These are phyloP conservation scores for Nectriaceae sp. DNA, from an alignment of 2,329 filamentous ascomycete species.

Conservation along the genomic window DNA sequence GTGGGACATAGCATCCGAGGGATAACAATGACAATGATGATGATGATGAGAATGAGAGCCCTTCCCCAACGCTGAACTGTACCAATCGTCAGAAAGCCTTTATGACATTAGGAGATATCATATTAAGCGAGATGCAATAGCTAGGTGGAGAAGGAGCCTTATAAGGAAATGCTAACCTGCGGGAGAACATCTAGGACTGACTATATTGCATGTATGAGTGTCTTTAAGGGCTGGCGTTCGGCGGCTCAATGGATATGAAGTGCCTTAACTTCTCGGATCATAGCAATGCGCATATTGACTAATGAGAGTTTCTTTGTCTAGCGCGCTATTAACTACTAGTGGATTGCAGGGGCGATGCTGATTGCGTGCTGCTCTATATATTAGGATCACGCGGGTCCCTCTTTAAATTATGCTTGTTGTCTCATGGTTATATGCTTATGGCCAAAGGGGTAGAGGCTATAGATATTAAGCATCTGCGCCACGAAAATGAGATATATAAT, in stretches of 20 bases:
- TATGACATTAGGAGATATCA: conserved; percentile 7
- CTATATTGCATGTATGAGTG: conserved; percentile 32
- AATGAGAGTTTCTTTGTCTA: conserved; percentile 27
- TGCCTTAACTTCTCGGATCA: conserved; percentile 30
- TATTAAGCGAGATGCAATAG: neutral
- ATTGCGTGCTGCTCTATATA: conserved; percentile 31
- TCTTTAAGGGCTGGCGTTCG: conserved; percentile 25
- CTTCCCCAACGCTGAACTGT: conserved; percentile 3
- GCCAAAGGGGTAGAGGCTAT: conserved; percentile 38
- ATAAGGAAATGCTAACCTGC: neutral
- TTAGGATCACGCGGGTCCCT: conserved; percentile 32
- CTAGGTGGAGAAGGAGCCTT: neutral
- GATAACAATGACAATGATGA: conserved; percentile 13
- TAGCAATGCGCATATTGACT: conserved; percentile 22
- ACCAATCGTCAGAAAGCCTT: neutral
- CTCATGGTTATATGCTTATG: conserved; percentile 39
- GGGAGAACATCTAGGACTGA: conserved; percentile 16
- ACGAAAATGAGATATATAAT: conserved; percentile 36
- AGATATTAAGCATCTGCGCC: conserved; percentile 21
- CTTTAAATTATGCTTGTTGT: conserved; percentile 39
- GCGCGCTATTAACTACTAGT: conserved; percentile 29
- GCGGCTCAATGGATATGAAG: conserved; percentile 24
- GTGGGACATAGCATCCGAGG: neutral
- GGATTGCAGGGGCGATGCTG: conserved; percentile 32
- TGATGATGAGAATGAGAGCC: conserved; percentile 22